A percentile compares a stretch with the other conserved stretches of the same genome.
These are phyloP conservation scores for Cryptosporidium tyzzeri DNA, from an alignment of 169 alveolate species.

Conservation along the genomic window DNA sequence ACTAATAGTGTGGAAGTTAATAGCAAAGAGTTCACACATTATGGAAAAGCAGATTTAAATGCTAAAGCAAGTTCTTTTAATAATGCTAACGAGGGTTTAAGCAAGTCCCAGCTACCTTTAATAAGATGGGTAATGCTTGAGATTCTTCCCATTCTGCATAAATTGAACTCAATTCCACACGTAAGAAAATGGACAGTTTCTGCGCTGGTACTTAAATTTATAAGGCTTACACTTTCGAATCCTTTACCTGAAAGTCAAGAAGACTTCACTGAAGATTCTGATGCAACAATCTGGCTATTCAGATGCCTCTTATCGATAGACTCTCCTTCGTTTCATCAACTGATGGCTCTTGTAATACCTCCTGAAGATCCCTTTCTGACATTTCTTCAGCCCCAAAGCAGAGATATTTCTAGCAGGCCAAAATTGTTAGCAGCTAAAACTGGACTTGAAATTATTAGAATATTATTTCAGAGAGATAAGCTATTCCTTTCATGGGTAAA, in stretches of 20 bases:
- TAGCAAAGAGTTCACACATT: neutral
- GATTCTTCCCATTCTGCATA: slow-evolving; percentile 41
- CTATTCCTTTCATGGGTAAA: slow-evolving; percentile 52
- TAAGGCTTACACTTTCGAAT: slow-evolving; percentile 20
- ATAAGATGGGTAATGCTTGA: slow-evolving; percentile 46
- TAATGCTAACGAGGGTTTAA: neutral
- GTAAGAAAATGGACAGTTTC: slow-evolving; percentile 62
- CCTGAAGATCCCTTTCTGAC: slow-evolving; percentile 30
- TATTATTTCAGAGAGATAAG: slow-evolving; percentile 64
- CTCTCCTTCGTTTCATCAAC: slow-evolving; percentile 67
- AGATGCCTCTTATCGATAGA: slow-evolving; percentile 63
- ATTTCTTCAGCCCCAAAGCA: slow-evolving; percentile 30
- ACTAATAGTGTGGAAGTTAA: neutral
- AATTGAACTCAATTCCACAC: slow-evolving; percentile 9
- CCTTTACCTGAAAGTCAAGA: slow-evolving; percentile 36
- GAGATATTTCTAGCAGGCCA: slow-evolving; percentile 25
- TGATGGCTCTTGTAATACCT: slow-evolving; percentile 35
- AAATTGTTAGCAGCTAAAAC: slow-evolving; percentile 36
- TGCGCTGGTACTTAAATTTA: slow-evolving; percentile 42
- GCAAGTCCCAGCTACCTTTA: slow-evolving; percentile 42
- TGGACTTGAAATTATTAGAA: slow-evolving; percentile 60
- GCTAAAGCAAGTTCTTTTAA: neutral
- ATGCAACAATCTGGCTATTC: slow-evolving; percentile 62
- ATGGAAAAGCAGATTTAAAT: neutral
- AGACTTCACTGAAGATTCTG: slow-evolving; percentile 45